These are phyloP conservation scores for Leccinum imitatum DNA, from an alignment of 768 basidiomycete genomes.

Conservation along the genomic window DNA sequence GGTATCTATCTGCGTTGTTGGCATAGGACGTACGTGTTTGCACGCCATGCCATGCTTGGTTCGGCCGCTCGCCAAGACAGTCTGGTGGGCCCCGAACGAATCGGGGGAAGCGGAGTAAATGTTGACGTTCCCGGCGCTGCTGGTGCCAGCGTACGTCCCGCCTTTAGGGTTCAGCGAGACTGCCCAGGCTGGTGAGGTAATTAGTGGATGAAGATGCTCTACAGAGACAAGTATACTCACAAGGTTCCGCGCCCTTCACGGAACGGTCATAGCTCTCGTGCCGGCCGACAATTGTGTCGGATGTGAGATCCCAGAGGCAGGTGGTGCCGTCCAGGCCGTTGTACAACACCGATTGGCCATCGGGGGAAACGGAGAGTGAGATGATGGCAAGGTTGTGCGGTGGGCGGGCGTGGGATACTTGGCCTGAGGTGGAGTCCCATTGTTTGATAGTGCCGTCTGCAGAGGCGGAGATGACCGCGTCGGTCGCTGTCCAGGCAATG, in stretches of 20 bases:
- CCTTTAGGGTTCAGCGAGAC: conserved; percentile 78
- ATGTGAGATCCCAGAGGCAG: conserved; percentile 66
- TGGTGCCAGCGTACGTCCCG: conserved; percentile 72
- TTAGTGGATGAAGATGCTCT: not conserved
- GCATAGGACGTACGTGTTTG: conserved; percentile 52
- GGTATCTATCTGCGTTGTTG: conserved; percentile 3
- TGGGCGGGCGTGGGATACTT: conserved; percentile 56
- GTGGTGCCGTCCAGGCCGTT: conserved; percentile 87
- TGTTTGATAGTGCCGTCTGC: conserved; percentile 78
- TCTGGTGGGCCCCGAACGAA: conserved; percentile 65
- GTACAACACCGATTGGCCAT: conserved; percentile 66
- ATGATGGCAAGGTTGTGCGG: conserved; percentile 86
- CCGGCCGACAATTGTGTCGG: conserved; percentile 57
- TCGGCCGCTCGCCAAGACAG: conserved; percentile 62
- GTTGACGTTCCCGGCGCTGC: conserved; percentile 65
- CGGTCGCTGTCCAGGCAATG: conserved; percentile 65
- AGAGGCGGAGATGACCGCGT: conserved; percentile 66
- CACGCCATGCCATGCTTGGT: conserved; percentile 79
- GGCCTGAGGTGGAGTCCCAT: conserved; percentile 67
- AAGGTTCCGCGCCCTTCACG: conserved; percentile 56
- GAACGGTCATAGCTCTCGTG: conserved; percentile 73
- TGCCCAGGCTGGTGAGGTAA: conserved; percentile 62
- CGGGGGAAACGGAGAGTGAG: conserved; percentile 69
- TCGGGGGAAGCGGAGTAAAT: conserved; percentile 68
- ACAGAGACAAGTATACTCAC: conserved; percentile 43